These are phyloP conservation scores for Fusarium oligoseptatum DNA, from an alignment of 2,329 filamentous ascomycete species.

Conservation along the genomic window DNA sequence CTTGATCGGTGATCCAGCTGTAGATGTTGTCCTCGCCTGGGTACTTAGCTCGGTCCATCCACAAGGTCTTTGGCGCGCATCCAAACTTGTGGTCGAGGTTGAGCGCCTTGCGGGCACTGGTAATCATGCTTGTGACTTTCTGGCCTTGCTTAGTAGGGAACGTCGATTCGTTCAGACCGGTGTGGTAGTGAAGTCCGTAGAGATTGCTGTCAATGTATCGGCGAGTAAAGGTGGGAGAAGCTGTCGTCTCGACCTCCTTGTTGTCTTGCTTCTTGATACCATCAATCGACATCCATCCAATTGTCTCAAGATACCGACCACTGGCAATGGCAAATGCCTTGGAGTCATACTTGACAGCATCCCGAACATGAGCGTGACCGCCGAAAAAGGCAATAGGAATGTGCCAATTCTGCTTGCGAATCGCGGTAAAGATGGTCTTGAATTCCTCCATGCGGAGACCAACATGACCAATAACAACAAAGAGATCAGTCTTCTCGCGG, in stretches of 20 bases:
- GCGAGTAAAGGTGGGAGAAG: constrained; percentile 74
- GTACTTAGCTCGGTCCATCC: constrained; percentile 85
- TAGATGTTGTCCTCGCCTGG: constrained; percentile 82
- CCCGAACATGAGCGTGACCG: constrained; percentile 90
- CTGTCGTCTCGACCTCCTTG: constrained; percentile 47
- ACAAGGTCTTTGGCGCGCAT: constrained; percentile 85
- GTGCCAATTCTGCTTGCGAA: constrained; percentile 81
- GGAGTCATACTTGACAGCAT: constrained; percentile 83
- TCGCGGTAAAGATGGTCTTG: constrained; percentile 80
- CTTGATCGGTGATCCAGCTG: constrained; percentile 80
- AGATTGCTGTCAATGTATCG: constrained; percentile 96
- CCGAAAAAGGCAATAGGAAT: constrained; percentile 93
- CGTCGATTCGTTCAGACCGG: constrained; percentile 75
- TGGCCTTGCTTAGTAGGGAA: constrained; percentile 83
- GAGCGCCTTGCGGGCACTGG: constrained; percentile 76
- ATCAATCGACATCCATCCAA: constrained; percentile 91
- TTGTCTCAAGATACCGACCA: constrained; percentile 93
- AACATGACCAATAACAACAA: constrained; percentile 88
- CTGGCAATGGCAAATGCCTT: constrained; percentile 85
- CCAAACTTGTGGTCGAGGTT: constrained; percentile 81
- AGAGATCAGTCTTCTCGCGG: constrained; percentile 86
- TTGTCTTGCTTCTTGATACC: constrained; percentile 61
- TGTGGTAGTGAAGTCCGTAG: constrained; percentile 85
- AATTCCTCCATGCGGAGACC: constrained; percentile 86
- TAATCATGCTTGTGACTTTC: constrained; percentile 78